These are phyloP conservation scores for Pseudogymnoascus sp. DNA, from an alignment of 2,329 filamentous ascomycete species.

Conservation along the genomic window DNA sequence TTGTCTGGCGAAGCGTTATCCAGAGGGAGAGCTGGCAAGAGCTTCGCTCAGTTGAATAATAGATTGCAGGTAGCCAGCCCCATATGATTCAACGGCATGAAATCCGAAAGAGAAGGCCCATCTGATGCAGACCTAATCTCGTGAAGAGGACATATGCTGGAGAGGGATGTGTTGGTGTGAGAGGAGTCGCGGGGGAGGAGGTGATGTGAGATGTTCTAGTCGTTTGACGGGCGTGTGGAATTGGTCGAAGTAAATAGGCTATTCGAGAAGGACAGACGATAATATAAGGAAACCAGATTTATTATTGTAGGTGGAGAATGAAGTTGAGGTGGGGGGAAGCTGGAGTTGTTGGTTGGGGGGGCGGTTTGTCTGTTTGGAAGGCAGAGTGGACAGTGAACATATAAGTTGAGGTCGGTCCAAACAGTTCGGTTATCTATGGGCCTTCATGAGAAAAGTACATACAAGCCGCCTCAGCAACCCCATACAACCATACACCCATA, in stretches of 20 bases:
- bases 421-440: constrained; percentile 6
- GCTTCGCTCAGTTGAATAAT: neutral
- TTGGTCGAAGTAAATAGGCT: constrained; percentile 8
- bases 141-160: neutral
- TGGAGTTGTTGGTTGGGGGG: constrained; percentile 1
- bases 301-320: constrained; percentile 2
- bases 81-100: neutral
- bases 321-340: neutral
- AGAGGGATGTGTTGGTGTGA: neutral
- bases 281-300: constrained; percentile 9
- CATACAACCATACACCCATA: no score
- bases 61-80: constrained; percentile 1
- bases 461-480: neutral
- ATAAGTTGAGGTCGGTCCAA: constrained; percentile 8
- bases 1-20: constrained; percentile 3
- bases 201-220: neutral
- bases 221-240: neutral
- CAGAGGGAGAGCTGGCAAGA: neutral
- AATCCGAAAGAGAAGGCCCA: neutral
- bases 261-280: constrained; percentile 8
- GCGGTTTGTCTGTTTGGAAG: constrained; percentile 4
- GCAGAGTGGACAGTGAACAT: constrained; percentile 2
- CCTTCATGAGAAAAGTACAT: neutral
- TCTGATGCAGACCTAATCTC: neutral
- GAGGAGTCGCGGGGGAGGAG: neutral